Base-by-base conservation (phyloP, 2,329 filamentous ascomycete species). In the Leptographium flavum region DNA sequence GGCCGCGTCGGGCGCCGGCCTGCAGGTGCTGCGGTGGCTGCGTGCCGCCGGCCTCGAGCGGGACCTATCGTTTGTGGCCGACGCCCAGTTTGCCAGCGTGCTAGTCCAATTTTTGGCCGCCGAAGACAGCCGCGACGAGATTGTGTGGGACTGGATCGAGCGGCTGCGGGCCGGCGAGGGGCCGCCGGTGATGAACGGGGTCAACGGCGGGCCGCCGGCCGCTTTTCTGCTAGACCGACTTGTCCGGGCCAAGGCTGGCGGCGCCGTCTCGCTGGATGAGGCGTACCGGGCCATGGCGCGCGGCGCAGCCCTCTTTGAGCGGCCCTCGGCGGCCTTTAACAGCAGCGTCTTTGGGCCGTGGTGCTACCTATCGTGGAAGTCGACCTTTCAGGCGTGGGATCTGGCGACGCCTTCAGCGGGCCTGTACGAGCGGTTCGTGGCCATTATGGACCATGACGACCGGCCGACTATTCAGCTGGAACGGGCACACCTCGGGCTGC, bases 1-100 rank as follows among this genome's bases (percentile, higher is more conserved):
- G 52, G 57, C 59, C 14, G 54, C 59, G 1, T 67, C 69, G 0
- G 64, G 67, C 2, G 69, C 69, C 1, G 70, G 68, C 1, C 55
- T 61, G 2, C 66, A 65, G 15, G 69, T 77, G 1, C 53, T 76
- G 3, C 61, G 65, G 45, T 79, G 74, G 74, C 65, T 79, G 27
- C 65, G 65, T 1, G 61, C 71, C 0, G 70, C 69, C 1, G 70
- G 72, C 2, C 55, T 63, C 2, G 69, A 74, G 49, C 59, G 62
- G 1, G 55, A 63, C 32, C 57, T 76, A 13, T 54, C 57, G 1
- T 76, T 77, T 44, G 55, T 74, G n/a, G 52, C 58, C 17, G 53
- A 67, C 39, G 47, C 56, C 30, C 48, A 52, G n/a, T 61, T 69
- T 53, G 56, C 5, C 50, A 57, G 4, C 37, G 48, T 52, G 14